phyloP scores from a whole-genome alignment of 2,329 filamentous ascomycete genomes.

The Fusarium sp. region DNA sequence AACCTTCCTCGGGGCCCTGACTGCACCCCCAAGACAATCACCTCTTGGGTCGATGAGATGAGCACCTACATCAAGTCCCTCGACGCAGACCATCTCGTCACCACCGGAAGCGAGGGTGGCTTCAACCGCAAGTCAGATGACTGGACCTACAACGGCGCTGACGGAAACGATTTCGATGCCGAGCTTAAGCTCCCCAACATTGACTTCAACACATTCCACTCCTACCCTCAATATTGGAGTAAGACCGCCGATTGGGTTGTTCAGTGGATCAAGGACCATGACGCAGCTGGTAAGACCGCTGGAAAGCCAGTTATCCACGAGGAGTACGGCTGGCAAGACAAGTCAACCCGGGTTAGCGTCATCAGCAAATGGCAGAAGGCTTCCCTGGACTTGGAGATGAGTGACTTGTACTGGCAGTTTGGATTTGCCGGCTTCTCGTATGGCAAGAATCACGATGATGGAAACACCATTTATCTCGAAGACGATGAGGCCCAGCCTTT shows the following conservation, averaged over 20 bases:
- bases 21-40: slow-evolving; percentile 57
- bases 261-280: slow-evolving; percentile 67
- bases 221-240: slow-evolving; percentile 66
- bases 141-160: slow-evolving; percentile 59
- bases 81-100: slow-evolving; percentile 64
- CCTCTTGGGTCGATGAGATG: slow-evolving; percentile 64
- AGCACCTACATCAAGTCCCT: slow-evolving; percentile 64
- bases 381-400: slow-evolving; percentile 58
- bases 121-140: slow-evolving; percentile 59
- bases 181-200: slow-evolving; percentile 59
- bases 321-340: slow-evolving; percentile 57
- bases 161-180: slow-evolving; percentile 65
- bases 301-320: slow-evolving; percentile 60
- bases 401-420: slow-evolving; percentile 68
- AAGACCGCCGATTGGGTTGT: slow-evolving; percentile 64
- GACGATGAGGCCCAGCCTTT: slow-evolving; percentile 58
- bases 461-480: slow-evolving; percentile 67
- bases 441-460: slow-evolving; percentile 65
- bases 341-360: slow-evolving; percentile 58
- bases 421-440: slow-evolving; percentile 63
- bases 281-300: slow-evolving; percentile 50
- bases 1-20: slow-evolving; percentile 56
- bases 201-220: slow-evolving; percentile 67
- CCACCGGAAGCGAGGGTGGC: slow-evolving; percentile 68
- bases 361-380: slow-evolving; percentile 63